phyloP scores from a whole-genome alignment of 176 grass and related monocot genomes.

The Poa pratensis region DNA sequence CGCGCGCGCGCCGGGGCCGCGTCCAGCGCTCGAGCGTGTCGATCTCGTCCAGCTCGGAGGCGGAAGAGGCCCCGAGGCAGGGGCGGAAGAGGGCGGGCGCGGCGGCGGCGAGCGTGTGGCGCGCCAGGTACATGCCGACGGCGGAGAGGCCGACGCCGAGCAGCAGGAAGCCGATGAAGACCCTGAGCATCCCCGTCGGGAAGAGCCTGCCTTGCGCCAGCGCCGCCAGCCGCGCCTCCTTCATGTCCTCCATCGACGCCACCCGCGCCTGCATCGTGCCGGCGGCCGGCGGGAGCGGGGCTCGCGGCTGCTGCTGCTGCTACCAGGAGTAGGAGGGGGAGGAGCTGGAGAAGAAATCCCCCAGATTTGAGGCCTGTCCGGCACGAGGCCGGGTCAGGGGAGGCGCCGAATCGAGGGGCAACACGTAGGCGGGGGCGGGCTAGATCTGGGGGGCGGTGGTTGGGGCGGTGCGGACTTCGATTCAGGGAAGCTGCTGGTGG shows the following conservation, averaged over 20 bases:
- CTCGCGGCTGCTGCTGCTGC: background rate
- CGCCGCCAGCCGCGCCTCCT: conserved; percentile 57
- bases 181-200: conserved; percentile 62
- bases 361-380: conserved; percentile 43
- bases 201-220: conserved; percentile 55
- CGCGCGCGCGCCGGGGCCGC: conserved; percentile 45
- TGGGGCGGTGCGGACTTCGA: conserved; percentile 29
- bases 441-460: conserved; percentile 49
- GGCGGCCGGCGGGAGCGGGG: background rate
- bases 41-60: background rate
- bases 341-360: background rate
- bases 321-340: background rate
- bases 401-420: conserved; percentile 38
- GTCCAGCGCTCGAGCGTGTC: conserved; percentile 69
- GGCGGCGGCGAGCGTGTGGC: conserved; percentile 58
- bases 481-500: conserved; percentile 18
- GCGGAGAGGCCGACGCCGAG: conserved; percentile 77
- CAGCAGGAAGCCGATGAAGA: conserved; percentile 70
- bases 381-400: conserved; percentile 37
- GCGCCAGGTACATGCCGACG: conserved; percentile 73
- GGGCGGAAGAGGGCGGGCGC: conserved; percentile 66
- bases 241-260: conserved; percentile 83
- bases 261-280: conserved; percentile 71
- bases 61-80: conserved; percentile 40
- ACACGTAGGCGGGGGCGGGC: background rate